Evolutionary conservation across 148 eudicot species (phyloP).

Genomic region (Heliamphora exappendiculata): DNA sequence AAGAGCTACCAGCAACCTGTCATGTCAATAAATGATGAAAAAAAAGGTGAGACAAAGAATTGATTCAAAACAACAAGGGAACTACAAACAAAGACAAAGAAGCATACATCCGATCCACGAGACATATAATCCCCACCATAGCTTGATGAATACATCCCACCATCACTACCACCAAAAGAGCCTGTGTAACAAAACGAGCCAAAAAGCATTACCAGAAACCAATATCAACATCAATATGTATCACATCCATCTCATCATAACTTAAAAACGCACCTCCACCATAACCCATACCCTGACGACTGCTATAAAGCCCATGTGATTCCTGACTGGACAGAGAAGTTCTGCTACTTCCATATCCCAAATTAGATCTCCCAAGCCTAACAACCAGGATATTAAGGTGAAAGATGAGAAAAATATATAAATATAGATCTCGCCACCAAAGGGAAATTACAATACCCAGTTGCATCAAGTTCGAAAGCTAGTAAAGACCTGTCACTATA

Average conservation of each 20-base stretch:
- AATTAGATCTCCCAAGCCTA: constrained; percentile 75
- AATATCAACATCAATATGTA: not conserved
- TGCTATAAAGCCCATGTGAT: constrained; percentile 67
- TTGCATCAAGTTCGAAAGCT: not conserved
- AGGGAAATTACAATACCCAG: not conserved
- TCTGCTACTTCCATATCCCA: constrained; percentile 71
- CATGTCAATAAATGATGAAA: constrained; percentile 4
- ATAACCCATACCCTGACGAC: constrained; percentile 80
- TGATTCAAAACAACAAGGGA: not conserved
- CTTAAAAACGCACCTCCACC: constrained; percentile 42
- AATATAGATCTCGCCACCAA: not conserved
- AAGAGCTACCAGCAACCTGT: constrained; percentile 85
- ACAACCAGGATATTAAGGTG: not conserved
- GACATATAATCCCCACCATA: constrained; percentile 65
- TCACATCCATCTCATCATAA: not conserved
- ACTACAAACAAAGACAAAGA: not conserved
- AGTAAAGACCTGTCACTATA: constrained; percentile 67
- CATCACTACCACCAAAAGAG: constrained; percentile 61
- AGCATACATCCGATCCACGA: constrained; percentile 81
- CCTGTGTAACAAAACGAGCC: constrained; percentile 32
- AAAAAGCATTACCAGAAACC: not conserved
- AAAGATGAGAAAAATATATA: not conserved
- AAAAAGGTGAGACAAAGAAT: not conserved
- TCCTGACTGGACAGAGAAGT: constrained; percentile 67
- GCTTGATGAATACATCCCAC: constrained; percentile 76